phyloP scores from a whole-genome alignment of 2,329 filamentous ascomycete genomes.

The Dothistroma septosporum region DNA sequence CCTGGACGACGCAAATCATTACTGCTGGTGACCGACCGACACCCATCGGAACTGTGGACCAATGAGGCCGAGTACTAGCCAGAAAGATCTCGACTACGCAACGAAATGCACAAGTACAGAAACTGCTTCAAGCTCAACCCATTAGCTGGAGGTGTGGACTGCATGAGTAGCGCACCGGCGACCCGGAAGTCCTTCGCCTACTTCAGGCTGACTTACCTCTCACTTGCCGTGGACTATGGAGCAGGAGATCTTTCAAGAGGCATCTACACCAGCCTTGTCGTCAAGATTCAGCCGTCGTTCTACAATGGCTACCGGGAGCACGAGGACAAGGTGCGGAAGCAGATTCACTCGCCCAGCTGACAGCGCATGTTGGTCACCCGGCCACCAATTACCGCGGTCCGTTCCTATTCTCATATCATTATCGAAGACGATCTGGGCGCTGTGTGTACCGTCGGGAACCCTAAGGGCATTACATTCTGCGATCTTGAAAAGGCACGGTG shows the following conservation, averaged over 20 bases:
- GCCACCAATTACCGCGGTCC: conserved; percentile 6
- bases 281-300: not conserved
- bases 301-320: not conserved
- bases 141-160: not conserved
- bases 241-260: not conserved
- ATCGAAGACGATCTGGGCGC: not conserved
- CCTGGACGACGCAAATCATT: too few species aligned
- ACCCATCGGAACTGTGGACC: too few species aligned
- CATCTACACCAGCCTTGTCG: not conserved
- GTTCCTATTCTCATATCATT: not conserved
- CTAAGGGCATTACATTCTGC: not conserved
- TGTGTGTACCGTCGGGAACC: not conserved
- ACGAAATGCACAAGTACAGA: not conserved
- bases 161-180: too few species aligned
- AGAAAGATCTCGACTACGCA: not conserved
- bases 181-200: not conserved
- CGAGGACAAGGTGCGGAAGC: not conserved
- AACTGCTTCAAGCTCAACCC: not conserved
- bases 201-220: not conserved
- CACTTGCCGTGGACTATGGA: too few species aligned
- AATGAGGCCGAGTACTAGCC: not conserved
- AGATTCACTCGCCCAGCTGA: not conserved
- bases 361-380: conserved; percentile 7
- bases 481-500: too few species aligned
- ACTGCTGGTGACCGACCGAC: too few species aligned